Conservation (phyloP, 202 grass and related monocot species). For the Carex arenaria region DNA sequence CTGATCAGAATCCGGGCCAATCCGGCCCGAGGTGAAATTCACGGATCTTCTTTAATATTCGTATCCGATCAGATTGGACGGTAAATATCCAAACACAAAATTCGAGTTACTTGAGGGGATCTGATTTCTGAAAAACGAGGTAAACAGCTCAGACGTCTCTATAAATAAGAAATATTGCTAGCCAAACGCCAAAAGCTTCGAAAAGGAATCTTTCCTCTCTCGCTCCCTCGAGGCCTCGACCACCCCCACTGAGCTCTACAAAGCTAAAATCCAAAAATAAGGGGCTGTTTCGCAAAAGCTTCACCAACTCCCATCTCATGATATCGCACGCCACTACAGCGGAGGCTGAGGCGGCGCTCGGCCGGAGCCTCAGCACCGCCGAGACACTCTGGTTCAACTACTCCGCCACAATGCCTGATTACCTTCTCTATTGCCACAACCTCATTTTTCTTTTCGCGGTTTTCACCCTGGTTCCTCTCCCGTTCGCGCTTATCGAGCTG, state of each 20-base stretch:
- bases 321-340: slow-evolving; percentile 65
- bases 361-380: slow-evolving; percentile 40
- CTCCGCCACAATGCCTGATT: slow-evolving; percentile 50
- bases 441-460: slow-evolving; percentile 70
- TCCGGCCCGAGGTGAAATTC: no score
- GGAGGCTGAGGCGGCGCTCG: slow-evolving; percentile 74
- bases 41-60: no score
- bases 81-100: no score
- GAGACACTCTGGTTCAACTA: slow-evolving; percentile 75
- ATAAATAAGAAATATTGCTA: slow-evolving; percentile 3
- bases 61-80: no score
- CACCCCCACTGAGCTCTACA: background rate
- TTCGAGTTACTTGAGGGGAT: no score
- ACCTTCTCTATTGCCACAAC: slow-evolving; percentile 67
- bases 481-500: slow-evolving; percentile 74
- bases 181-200: background rate
- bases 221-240: background rate
- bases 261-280: background rate
- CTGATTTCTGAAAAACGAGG: no score
- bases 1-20: no score
- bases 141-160: background rate
- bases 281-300: background rate
- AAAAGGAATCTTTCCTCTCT: background rate
- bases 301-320: slow-evolving; percentile 38
- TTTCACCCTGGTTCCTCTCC: slow-evolving; percentile 76